Percentiles rank a stretch among this genome's conserved stretches.
These are phyloP conservation scores for Stemphylium lycopersici DNA, from an alignment of 2,329 filamentous ascomycete genomes.

Conservation along the genomic window DNA sequence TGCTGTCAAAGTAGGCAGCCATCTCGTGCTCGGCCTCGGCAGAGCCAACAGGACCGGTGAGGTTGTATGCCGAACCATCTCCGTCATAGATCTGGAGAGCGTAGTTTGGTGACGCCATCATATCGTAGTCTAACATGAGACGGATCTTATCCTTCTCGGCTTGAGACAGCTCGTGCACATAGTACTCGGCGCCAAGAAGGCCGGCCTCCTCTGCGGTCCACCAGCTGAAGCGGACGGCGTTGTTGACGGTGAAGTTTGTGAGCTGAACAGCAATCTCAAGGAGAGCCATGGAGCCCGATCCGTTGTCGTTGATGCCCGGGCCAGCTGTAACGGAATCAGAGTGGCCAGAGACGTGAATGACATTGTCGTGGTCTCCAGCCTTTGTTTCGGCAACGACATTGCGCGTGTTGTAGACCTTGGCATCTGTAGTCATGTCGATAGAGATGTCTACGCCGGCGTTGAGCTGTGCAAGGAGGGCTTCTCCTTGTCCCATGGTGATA, in stretches of 20 bases:
- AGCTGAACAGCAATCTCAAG: constrained; percentile 66
- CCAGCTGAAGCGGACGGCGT: constrained; percentile 69
- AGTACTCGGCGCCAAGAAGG: constrained; percentile 65
- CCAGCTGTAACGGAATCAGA: constrained; percentile 66
- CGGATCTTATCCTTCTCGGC: constrained; percentile 64
- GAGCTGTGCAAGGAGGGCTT: constrained; percentile 62
- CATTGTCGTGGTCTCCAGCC: constrained; percentile 63
- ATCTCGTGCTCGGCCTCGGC: constrained; percentile 70
- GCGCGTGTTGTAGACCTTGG: constrained; percentile 33
- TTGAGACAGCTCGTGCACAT: constrained; percentile 57
- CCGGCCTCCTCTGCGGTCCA: constrained; percentile 70
- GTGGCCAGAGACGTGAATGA: constrained; percentile 64
- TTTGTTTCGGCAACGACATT: constrained; percentile 68
- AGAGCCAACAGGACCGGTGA: constrained; percentile 66
- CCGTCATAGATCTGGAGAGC: constrained; percentile 63
- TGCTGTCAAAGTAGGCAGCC: constrained; percentile 40
- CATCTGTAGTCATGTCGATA: constrained; percentile 36
- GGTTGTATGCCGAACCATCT: constrained; percentile 61
- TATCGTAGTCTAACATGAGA: constrained; percentile 74
- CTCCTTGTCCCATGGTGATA: constrained; percentile 65
- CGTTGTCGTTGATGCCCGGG: constrained; percentile 80
- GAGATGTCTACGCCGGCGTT: constrained; percentile 45
- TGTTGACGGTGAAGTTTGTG: constrained; percentile 74
- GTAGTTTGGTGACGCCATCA: constrained; percentile 71
- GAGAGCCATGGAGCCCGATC: constrained; percentile 68